Evolutionary conservation across 176 grass and related monocot species (phyloP).

Genomic region (maize (Zea mays)): DNA sequence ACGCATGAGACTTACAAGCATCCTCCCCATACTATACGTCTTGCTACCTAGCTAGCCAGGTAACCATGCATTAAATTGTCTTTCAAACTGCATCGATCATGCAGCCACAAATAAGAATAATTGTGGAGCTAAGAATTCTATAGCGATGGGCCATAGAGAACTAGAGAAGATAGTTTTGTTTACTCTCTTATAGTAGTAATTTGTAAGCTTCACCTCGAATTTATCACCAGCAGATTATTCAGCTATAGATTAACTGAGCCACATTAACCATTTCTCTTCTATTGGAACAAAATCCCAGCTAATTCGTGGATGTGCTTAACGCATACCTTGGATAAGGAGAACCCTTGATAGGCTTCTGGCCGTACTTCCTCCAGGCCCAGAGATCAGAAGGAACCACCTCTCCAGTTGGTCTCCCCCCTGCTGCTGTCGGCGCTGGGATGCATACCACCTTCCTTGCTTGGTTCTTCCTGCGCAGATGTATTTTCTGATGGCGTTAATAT

Average conservation of each 20-base stretch:
- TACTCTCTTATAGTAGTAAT: not conserved
- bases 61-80: constrained; percentile 30
- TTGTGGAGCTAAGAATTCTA: constrained; percentile 23
- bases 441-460: constrained; percentile 91
- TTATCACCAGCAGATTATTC: not conserved
- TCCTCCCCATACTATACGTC: not conserved
- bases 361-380: constrained; percentile 99
- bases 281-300: not conserved
- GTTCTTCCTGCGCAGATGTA: constrained; percentile 62
- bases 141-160: constrained; percentile 7
- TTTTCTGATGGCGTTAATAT: not conserved
- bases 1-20: too few species aligned
- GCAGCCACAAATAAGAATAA: constrained; percentile 12
- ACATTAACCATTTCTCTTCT: not conserved
- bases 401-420: constrained; percentile 54
- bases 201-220: constrained; percentile 1
- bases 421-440: constrained; percentile 75
- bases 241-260: not conserved
- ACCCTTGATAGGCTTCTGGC: constrained; percentile 98
- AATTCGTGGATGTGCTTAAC: constrained; percentile 17
- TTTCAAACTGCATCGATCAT: constrained; percentile 32
- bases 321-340: constrained; percentile 90
- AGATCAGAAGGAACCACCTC: constrained; percentile 92
- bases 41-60: constrained; percentile 8
- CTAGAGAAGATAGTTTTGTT: not conserved